Base-by-base conservation (phyloP, 1,139 yeast genomes). In the Nakaseomyces sp. region DNA sequence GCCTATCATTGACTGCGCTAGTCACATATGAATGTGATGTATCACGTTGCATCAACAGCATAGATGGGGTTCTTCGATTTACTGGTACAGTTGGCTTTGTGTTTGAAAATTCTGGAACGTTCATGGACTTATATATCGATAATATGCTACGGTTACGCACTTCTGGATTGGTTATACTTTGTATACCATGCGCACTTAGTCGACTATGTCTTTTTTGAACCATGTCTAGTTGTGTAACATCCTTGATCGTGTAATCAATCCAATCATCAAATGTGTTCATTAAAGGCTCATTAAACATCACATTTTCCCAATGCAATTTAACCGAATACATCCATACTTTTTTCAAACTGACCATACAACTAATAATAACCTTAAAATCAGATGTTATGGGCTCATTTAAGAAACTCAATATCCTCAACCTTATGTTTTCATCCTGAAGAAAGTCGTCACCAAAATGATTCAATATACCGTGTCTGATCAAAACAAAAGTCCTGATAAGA, bases 401-500 rank as follows among this genome's bases (percentile, higher is more conserved):
- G 30, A 71, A 70, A n/a, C 60, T 52, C 3, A 74, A 65, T 51
- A 81, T 76, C 10, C 61, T 50, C 41, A 67, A 69, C 53, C 88
- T 70, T 32, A 82, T 56, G 18, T 61, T 56, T 3, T 54, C 53
- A 49, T 77, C 70, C 10, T 70, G 56, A 39, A 77, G 66, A 56
- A 82, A 83, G 57, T 83, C 91, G 54, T 81, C 86, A 37, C 74
- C 69, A 54, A 81, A 83, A 58, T 81, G 81, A 59, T 83, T 89
- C 48, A 85, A 65, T 26, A 91, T 65, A 95, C 97, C 91, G 64
- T 87, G 95, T 55, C 97, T 74, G 41, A 91, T 57, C 29, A 85
- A 81, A 32, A 87, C 96, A 67, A 89, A 91, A 0, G 94, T 81
- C 53, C 97, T 73, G 32, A 89, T 74, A n/a, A 86, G 68, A 1